phyloP scores from a whole-genome alignment of 2,329 filamentous ascomycete species.

The Xylariaceae sp. region DNA sequence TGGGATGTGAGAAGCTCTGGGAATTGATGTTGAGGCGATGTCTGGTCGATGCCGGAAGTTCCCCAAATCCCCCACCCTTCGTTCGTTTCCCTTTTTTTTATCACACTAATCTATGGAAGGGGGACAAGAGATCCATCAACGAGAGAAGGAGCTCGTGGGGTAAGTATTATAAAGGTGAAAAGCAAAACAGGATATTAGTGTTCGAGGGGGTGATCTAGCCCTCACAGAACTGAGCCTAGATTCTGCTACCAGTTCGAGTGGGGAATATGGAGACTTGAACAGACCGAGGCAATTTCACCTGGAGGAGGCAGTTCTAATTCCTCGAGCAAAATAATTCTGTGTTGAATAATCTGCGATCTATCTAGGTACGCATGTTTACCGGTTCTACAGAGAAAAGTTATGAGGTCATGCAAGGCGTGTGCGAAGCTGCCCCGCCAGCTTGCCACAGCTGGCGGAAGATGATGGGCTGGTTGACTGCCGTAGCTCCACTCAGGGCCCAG shows the following conservation, averaged over 20 bases:
- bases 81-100: constrained; percentile 18
- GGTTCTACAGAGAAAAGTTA: background rate
- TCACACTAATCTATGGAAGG: constrained; percentile 21
- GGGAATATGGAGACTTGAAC: background rate
- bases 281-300: background rate
- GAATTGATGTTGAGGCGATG: background rate
- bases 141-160: background rate
- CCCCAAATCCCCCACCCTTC: background rate
- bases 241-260: background rate
- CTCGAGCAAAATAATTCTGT: background rate
- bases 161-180: background rate
- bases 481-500: no score
- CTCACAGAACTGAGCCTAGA: background rate
- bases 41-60: constrained; percentile 19
- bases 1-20: background rate
- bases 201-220: background rate
- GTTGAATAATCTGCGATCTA: background rate
- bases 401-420: background rate
- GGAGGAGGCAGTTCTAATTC: background rate
- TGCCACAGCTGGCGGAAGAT: background rate
- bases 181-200: background rate
- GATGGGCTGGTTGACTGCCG: background rate
- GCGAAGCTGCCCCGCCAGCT: background rate
- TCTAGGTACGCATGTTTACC: background rate
- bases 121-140: constrained; percentile 4